A percentile compares a stretch with the other conserved stretches of the same genome.
These are phyloP conservation scores for Neophaeococcomyces mojaviensis DNA, from an alignment of 2,329 filamentous ascomycete species.

Conservation along the genomic window DNA sequence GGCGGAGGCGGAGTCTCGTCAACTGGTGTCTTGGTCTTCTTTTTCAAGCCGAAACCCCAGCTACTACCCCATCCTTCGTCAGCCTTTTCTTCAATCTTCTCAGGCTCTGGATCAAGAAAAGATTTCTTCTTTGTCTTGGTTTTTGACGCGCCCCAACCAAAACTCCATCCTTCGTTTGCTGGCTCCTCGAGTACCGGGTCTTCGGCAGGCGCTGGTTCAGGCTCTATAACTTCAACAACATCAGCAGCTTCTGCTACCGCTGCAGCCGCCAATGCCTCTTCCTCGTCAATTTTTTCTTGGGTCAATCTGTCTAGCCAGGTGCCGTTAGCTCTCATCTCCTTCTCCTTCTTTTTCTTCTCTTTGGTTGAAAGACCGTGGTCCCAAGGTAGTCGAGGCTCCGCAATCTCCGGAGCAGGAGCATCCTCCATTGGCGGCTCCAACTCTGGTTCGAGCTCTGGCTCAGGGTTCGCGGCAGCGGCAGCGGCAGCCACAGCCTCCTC, in stretches of 20 bases:
- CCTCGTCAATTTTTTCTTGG: constrained; percentile 7
- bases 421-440: constrained; percentile 28
- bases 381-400: constrained; percentile 6
- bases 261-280: constrained; percentile 1
- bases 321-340: constrained; percentile 12
- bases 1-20: constrained; percentile 23
- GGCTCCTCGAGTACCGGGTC: constrained; percentile 26
- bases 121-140: constrained; percentile 37
- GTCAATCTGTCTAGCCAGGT: constrained; percentile 4
- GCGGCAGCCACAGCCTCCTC: constrained; percentile 4
- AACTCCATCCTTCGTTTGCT: constrained; percentile 28
- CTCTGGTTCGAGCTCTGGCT: constrained; percentile 29
- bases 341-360: constrained; percentile 13
- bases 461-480: constrained; percentile 20
- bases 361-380: constrained; percentile 7
- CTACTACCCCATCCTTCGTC: constrained; percentile 40
- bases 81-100: constrained; percentile 38
- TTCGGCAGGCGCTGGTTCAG: constrained; percentile 10
- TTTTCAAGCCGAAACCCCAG: constrained; percentile 38
- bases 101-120: constrained; percentile 13
- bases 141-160: constrained; percentile 25
- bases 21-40: constrained; percentile 40
- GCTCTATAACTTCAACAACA: constrained; percentile 8
- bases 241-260: not conserved
- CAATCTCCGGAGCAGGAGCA: constrained; percentile 19